phyloP scores from a whole-genome alignment of 192 early-diverging fungal genomes.

The Umbelopsis ramanniana region DNA sequence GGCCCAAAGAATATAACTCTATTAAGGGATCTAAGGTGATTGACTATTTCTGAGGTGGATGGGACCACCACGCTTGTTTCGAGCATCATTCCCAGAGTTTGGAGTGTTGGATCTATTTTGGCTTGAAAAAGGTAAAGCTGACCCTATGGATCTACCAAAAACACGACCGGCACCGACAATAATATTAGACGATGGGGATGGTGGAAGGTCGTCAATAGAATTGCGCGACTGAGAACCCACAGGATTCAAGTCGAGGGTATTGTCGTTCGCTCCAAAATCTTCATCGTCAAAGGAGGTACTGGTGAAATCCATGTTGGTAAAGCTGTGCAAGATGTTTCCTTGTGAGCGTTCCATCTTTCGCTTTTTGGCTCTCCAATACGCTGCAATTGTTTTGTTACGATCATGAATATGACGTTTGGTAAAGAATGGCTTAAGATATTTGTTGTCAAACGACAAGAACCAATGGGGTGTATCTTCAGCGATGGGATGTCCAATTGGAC shows the following conservation, averaged over 20 bases:
- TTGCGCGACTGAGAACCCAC: constrained; percentile 10
- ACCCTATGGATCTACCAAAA: constrained; percentile 31
- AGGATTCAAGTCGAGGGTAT: constrained; percentile 29
- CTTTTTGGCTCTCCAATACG: constrained; percentile 41
- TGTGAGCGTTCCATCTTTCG: constrained; percentile 40
- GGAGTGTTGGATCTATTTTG: neutral
- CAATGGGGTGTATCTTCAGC: constrained; percentile 65
- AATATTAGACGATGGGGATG: constrained; percentile 16
- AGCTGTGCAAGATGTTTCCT: constrained; percentile 31
- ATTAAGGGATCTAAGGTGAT: neutral
- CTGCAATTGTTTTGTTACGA: constrained; percentile 36
- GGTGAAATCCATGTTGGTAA: constrained; percentile 26
- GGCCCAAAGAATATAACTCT: no score
- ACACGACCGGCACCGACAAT: constrained; percentile 39
- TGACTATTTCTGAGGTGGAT: constrained; percentile 10
- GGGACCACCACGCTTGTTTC: constrained; percentile 8
- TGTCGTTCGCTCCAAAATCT: constrained; percentile 5
- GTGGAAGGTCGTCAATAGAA: neutral
- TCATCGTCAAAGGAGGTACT: neutral
- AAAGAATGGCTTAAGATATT: constrained; percentile 82
- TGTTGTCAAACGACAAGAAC: constrained; percentile 85
- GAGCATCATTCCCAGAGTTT: neutral
- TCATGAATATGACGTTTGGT: constrained; percentile 47
- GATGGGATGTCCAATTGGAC: constrained; percentile 40
- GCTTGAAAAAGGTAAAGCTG: neutral